phyloP scores from a whole-genome alignment of 441 rosid species.

The Erodium moschatum region DNA sequence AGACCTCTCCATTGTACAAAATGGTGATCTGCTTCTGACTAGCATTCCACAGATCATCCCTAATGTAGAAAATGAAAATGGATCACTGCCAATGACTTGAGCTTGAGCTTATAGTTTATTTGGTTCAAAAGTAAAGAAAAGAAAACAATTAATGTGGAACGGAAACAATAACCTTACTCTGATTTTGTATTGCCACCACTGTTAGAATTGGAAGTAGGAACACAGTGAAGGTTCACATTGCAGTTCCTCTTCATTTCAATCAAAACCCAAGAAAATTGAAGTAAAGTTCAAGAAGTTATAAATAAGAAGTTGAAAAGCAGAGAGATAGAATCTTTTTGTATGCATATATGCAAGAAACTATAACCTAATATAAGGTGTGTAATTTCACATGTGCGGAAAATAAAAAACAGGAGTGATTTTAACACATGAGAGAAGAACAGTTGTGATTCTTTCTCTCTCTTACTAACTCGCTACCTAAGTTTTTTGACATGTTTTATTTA shows the following conservation, averaged over 20 bases:
- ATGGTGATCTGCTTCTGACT: background rate
- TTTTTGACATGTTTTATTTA: conserved; percentile 5
- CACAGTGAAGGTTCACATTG: background rate
- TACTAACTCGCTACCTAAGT: background rate
- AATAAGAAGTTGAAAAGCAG: background rate
- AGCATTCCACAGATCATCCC: background rate
- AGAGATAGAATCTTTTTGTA: background rate
- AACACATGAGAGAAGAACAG: background rate
- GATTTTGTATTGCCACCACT: background rate
- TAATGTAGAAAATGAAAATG: background rate
- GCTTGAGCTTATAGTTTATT: background rate
- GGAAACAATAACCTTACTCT: background rate
- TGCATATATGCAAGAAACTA: conserved; percentile 1
- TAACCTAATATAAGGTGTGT: background rate
- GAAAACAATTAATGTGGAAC: background rate
- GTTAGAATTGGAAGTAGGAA: background rate
- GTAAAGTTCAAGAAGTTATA: background rate
- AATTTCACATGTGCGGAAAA: background rate
- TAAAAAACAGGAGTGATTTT: too few species aligned
- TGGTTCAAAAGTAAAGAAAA: background rate
- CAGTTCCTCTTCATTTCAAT: conserved; percentile 1
- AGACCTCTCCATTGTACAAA: background rate
- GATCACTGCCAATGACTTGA: background rate
- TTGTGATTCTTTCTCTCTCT: background rate
- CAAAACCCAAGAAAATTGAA: background rate